Percentiles rank a stretch among this genome's conserved stretches.
Evolutionary conservation across 2,329 filamentous ascomycete species (phyloP).

Genomic region (Aspergillus ustus): DNA sequence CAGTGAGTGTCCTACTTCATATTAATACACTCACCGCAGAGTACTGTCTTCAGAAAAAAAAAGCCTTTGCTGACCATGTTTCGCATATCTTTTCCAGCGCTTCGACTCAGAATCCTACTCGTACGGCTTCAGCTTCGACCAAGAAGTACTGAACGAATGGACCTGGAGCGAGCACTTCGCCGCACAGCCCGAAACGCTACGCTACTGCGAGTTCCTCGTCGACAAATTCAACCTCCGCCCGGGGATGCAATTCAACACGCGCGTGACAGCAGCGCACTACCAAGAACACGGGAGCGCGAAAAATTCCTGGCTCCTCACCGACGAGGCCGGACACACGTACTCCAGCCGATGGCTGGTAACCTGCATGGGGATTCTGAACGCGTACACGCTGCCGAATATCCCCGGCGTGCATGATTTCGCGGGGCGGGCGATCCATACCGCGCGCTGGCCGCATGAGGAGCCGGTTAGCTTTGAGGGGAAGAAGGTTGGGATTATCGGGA

Average conservation of each 20-base stretch:
- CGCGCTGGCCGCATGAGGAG: constrained; percentile 58
- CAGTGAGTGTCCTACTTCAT: constrained; percentile 23
- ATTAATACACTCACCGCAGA: too few relatives aligned
- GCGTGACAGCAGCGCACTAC: constrained; percentile 37
- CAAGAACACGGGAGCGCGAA: too few relatives aligned
- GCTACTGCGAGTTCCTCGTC: constrained; percentile 55
- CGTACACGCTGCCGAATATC: constrained; percentile 49
- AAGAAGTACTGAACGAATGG: constrained; percentile 51
- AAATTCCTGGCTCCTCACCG: constrained; percentile 54
- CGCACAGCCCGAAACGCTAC: constrained; percentile 42
- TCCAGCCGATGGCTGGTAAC: constrained; percentile 52
- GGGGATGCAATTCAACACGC: constrained; percentile 51
- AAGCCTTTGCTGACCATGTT: too few relatives aligned
- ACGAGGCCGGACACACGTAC: constrained; percentile 46
- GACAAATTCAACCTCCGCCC: constrained; percentile 50
- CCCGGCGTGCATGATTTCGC: constrained; percentile 50
- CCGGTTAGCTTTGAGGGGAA: constrained; percentile 53
- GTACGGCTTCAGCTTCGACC: constrained; percentile 59
- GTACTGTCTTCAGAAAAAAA: too few relatives aligned
- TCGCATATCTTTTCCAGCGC: background rate
- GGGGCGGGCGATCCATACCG: constrained; percentile 60
- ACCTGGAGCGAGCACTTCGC: constrained; percentile 46
- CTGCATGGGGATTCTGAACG: constrained; percentile 53
- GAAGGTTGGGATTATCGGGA: constrained; percentile 60
- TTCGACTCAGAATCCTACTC: constrained; percentile 59